phyloP scores from a whole-genome alignment of 73 alveolate genomes.

The Tetrahymena thermophila region DNA sequence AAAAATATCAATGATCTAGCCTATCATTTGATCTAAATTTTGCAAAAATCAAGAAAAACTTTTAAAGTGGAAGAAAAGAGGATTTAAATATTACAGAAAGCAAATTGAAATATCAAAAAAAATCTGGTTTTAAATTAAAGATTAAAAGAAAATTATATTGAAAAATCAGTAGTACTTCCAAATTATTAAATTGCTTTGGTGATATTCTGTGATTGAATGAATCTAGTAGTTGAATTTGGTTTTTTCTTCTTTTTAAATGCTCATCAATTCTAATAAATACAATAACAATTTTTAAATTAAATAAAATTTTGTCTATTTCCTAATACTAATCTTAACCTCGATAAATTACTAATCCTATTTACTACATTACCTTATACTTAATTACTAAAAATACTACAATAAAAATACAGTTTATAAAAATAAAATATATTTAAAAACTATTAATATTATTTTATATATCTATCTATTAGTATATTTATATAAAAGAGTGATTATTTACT shows the following conservation, averaged over 20 bases:
- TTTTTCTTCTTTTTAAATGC: not conserved
- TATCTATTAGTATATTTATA: too few relatives aligned
- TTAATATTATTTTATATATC: too few relatives aligned
- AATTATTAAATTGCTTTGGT: not conserved
- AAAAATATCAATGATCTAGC: not conserved
- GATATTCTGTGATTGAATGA: not conserved
- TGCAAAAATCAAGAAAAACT: not conserved
- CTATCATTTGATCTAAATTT: not conserved
- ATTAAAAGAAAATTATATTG: not conserved
- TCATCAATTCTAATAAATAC: not conserved
- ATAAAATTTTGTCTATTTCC: not conserved
- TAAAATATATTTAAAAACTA: too few relatives aligned
- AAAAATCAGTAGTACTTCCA: not conserved
- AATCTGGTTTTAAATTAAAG: too few relatives aligned
- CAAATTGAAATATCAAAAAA: not conserved
- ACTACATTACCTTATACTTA: not conserved
- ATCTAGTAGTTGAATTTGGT: not conserved
- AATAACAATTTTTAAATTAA: not conserved
- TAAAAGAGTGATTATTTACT: too few relatives aligned
- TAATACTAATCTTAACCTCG: not conserved
- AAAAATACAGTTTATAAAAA: too few relatives aligned
- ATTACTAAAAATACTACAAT: not conserved
- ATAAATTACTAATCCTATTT: too few relatives aligned
- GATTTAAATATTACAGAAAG: too few relatives aligned
- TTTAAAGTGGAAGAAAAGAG: not conserved